Evolutionary conservation across 352 stramenopile genomes (phyloP).

Genomic region (Globisporangium acanthophoron): DNA sequence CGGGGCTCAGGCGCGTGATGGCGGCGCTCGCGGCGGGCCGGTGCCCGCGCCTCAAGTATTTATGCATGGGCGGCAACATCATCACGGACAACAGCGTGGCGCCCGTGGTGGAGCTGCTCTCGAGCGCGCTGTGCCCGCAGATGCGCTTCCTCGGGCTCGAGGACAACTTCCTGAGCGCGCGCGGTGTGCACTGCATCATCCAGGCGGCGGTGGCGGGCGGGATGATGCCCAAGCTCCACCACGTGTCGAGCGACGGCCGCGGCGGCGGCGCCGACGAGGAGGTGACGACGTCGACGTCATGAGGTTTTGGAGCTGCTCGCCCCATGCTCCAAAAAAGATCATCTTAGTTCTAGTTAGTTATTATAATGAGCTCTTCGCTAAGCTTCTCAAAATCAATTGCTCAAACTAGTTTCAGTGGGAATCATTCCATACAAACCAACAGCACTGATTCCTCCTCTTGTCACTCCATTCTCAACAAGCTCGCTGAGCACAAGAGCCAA

Average conservation of each 20-base stretch:
- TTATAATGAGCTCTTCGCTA: too few relatives aligned
- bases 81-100: conserved; percentile 73
- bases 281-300: too few relatives aligned
- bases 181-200: conserved; percentile 60
- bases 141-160: conserved; percentile 73
- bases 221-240: conserved; percentile 43
- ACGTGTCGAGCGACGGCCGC: conserved; percentile 39
- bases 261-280: not conserved
- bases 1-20: conserved; percentile 40
- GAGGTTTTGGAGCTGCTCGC: too few relatives aligned
- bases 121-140: conserved; percentile 27
- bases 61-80: conserved; percentile 78
- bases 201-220: conserved; percentile 36
- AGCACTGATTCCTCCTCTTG: too few relatives aligned
- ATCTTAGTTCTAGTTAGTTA: too few relatives aligned
- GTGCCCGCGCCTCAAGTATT: conserved; percentile 40
- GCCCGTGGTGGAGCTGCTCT: conserved; percentile 37
- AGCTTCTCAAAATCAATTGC: too few relatives aligned
- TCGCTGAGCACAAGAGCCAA: too few relatives aligned
- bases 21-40: conserved; percentile 18
- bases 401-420: too few relatives aligned
- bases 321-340: too few relatives aligned
- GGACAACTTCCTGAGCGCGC: conserved; percentile 70
- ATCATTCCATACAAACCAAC: too few relatives aligned
- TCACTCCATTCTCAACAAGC: too few relatives aligned